phyloP scores from a whole-genome alignment of 441 rosid genomes.

The Bruguiera hainesii region DNA sequence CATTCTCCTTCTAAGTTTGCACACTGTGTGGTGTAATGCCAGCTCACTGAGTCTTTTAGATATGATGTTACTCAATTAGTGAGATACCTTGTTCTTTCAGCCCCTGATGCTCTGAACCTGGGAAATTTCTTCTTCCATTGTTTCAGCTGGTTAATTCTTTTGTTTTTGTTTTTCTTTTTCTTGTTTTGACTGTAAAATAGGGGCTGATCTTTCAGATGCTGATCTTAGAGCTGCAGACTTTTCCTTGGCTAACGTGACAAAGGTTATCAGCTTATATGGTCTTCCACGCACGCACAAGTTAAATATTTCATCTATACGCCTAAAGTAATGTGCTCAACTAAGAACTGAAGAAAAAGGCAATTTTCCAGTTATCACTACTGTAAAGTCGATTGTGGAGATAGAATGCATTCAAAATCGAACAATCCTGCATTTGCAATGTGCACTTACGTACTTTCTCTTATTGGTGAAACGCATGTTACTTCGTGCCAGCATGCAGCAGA shows the following conservation, averaged over 20 bases:
- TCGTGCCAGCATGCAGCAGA: not conserved
- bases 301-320: not conserved
- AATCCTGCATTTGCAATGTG: not conserved
- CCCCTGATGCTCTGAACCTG: no score
- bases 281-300: not conserved
- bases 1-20: no score
- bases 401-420: not conserved
- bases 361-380: not conserved
- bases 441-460: not conserved
- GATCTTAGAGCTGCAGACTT: constrained; percentile 87
- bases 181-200: constrained; percentile 29
- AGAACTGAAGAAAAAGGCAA: not conserved
- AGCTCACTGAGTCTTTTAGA: no score
- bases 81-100: no score
- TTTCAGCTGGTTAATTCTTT: constrained; percentile 5
- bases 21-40: no score
- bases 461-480: not conserved
- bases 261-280: constrained; percentile 39
- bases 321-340: no score
- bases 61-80: no score
- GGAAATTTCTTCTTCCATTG: not conserved
- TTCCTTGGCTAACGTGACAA: constrained; percentile 83
- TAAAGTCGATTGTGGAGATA: not conserved
- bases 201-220: constrained; percentile 89
- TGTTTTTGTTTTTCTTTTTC: not conserved